These are phyloP conservation scores for Hericium alpestre DNA, from an alignment of 768 basidiomycete species.

Conservation along the genomic window DNA sequence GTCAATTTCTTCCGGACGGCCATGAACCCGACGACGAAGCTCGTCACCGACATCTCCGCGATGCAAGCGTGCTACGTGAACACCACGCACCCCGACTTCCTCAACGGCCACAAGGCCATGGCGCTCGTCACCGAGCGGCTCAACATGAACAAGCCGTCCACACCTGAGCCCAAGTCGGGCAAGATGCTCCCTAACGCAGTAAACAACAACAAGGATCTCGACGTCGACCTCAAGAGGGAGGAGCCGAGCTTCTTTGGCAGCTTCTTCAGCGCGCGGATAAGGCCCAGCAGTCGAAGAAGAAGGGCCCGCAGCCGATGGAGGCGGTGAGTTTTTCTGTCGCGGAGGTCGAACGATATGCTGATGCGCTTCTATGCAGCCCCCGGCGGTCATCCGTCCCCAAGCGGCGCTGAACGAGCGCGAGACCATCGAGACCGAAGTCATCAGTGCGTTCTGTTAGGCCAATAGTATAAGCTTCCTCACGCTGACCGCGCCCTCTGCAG, in stretches of 20 bases:
- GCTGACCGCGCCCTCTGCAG: conserved; percentile 29
- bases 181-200: conserved; percentile 51
- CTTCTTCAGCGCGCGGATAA: conserved; percentile 70
- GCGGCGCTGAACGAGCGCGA: conserved; percentile 88
- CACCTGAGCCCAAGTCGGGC: conserved; percentile 60
- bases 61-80: conserved; percentile 99
- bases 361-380: conserved; percentile 46
- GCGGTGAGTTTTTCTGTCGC: conserved; percentile 27
- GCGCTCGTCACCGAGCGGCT: conserved; percentile 75
- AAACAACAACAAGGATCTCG: conserved; percentile 93
- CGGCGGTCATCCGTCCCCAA: conserved; percentile 80
- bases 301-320: conserved; percentile 47
- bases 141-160: conserved; percentile 68
- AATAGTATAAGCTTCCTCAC: not conserved
- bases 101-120: conserved; percentile 95
- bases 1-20: conserved; percentile 93
- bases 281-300: conserved; percentile 45
- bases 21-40: conserved; percentile 91
- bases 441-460: conserved; percentile 58
- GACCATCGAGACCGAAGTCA: conserved; percentile 97
- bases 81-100: conserved; percentile 97
- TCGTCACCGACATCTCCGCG: conserved; percentile 88
- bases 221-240: conserved; percentile 81
- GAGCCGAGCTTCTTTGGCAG: conserved; percentile 90
- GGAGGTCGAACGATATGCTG: not conserved